These are phyloP conservation scores for Coix lacrymajobi DNA, from an alignment of 176 grass and related monocot species.

Conservation along the genomic window DNA sequence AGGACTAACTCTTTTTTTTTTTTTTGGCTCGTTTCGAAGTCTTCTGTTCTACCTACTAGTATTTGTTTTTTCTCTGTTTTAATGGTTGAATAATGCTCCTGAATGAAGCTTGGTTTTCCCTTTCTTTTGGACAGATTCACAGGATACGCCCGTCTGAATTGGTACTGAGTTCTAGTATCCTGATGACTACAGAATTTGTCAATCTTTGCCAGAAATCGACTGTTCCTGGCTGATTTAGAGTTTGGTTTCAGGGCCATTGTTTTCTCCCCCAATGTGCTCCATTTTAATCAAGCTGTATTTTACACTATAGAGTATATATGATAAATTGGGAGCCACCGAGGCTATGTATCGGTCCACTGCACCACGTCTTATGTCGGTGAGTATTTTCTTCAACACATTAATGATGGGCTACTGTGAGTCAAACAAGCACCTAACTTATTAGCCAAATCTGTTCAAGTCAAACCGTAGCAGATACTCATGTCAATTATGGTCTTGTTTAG, in stretches of 20 bases:
- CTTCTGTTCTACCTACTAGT: background rate
- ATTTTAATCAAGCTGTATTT: background rate
- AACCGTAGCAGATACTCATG: background rate
- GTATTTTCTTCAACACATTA: background rate
- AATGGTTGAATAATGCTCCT: background rate
- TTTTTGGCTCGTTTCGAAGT: background rate
- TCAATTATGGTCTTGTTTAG: no score
- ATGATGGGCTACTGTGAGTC: background rate
- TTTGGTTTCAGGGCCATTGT: background rate
- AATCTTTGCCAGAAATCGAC: background rate
- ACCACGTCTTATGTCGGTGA: background rate
- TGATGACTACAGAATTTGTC: background rate
- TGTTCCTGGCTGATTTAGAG: background rate
- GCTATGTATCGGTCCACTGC: background rate
- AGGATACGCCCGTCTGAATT: background rate
- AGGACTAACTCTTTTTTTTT: background rate
- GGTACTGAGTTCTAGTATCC: background rate
- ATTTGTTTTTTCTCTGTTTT: background rate
- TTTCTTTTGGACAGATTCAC: background rate
- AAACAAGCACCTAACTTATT: background rate
- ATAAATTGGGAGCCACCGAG: background rate
- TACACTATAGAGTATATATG: background rate
- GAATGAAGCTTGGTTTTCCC: background rate
- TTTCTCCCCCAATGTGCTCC: background rate
- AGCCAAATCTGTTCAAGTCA: background rate